Base-by-base conservation (phyloP, 2,329 filamentous ascomycete species). In the Ilyonectria mors-panacis region DNA sequence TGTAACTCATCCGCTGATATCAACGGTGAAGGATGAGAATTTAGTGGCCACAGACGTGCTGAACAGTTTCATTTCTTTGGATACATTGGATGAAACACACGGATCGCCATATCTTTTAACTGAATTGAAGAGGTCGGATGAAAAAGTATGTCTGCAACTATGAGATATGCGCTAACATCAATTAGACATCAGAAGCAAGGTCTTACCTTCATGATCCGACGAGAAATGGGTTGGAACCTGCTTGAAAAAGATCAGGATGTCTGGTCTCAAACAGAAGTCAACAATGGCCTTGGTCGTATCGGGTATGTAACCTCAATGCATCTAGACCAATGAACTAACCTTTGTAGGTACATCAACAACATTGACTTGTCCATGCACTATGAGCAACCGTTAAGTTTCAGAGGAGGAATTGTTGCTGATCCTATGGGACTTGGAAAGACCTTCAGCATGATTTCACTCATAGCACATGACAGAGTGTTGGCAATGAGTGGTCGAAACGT, bases 341-440 rank as follows among this genome's bases (percentile, higher is more conserved):
- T 3, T 17, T 12, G 4, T 59, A 48, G 42, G 42, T 59, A 59
- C 55, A 48, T 59, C 26, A 59, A 59, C 42, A 59, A 59, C 42
- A 48, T 59, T 37, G 55, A 59, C 26, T 33, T 17, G 15, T 59
- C 55, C n/a, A 21, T 26, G 17, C 55, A 58, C 17, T 35, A 47
- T 37, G 6, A 5, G 9, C 26, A 10, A 6, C 55, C 55, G 4
- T 26, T 42, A 15, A 30, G 26, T 4, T 58, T 58, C 48, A 47
- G 55, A 23, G 55, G 55, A 19, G 55, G 55, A 19, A 58, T 58
- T 17, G 23, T 58, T 48, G 42, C 42, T 5, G 55, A 58, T 23
- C 23, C 17, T 21, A 58, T 58, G 55, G 55, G 55, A 4, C 26
- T 48, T 23, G 55, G 55, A 33, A 58, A 58, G 23, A 35, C 55